phyloP scores from a whole-genome alignment of 371 early-diverging fungal genomes.

The Smittium culicis region DNA sequence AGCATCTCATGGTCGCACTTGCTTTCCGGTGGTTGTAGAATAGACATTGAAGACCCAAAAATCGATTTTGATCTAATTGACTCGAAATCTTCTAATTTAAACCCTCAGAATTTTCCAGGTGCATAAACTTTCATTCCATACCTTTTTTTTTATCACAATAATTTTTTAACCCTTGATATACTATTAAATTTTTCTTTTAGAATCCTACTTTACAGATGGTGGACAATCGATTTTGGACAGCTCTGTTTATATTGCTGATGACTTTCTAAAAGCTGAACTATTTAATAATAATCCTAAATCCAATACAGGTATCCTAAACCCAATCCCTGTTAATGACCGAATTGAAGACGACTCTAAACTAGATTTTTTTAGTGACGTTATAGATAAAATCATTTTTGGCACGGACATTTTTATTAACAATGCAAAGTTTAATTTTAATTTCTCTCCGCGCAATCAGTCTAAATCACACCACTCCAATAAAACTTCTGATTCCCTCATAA shows the following conservation, averaged over 20 bases:
- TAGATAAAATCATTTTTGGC: constrained; percentile 34
- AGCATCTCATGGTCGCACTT: constrained; percentile 71
- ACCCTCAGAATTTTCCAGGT: constrained; percentile 13
- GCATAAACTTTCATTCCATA: no score
- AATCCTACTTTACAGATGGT: constrained; percentile 35
- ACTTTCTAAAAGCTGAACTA: constrained; percentile 57
- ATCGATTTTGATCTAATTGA: constrained; percentile 11
- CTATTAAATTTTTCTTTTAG: no score
- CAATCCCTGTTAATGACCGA: not conserved
- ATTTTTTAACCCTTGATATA: no score
- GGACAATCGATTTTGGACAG: constrained; percentile 61
- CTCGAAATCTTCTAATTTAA: constrained; percentile 8
- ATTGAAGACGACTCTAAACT: constrained; percentile 19
- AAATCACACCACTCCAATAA: no score
- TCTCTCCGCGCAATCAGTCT: no score
- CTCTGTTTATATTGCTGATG: constrained; percentile 76
- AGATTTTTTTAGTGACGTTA: constrained; percentile 33
- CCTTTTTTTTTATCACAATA: no score
- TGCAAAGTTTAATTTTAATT: constrained; percentile 12
- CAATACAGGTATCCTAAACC: no score
- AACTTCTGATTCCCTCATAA: no score
- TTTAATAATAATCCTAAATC: not conserved
- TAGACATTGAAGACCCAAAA: constrained; percentile 50
- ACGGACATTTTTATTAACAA: constrained; percentile 28
- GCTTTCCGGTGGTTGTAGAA: constrained; percentile 56